phyloP scores from a whole-genome alignment of 1,139 yeast species.

The Zygoascus sp. region DNA sequence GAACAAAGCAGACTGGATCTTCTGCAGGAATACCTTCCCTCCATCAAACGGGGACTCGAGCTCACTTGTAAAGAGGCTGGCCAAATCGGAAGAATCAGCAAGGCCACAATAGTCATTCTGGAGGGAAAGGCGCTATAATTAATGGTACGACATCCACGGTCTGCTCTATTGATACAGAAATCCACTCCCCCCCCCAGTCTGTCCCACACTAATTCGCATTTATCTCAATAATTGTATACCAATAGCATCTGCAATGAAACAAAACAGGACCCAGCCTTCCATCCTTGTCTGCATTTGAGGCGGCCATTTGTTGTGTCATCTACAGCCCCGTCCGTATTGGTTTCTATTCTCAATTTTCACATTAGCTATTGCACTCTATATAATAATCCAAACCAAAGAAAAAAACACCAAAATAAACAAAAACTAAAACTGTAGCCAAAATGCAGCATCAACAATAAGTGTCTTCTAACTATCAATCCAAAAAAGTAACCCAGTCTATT shows the following conservation, averaged over 20 bases:
- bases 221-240: too few species aligned
- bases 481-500: background rate
- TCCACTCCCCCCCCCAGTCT: too few species aligned
- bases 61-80: slow-evolving; percentile 67
- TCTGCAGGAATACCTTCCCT: slow-evolving; percentile 48
- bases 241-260: too few species aligned
- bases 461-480: background rate
- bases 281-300: too few species aligned
- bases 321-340: background rate
- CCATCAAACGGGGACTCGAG: slow-evolving; percentile 49
- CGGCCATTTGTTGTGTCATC: too few species aligned
- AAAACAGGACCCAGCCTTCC: too few species aligned
- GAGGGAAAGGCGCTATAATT: background rate
- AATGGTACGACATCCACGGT: too few species aligned
- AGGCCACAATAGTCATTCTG: slow-evolving; percentile 21
- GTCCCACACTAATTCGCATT: too few species aligned
- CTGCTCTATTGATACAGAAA: too few species aligned
- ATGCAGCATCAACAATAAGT: slow-evolving; percentile 8
- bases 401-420: slow-evolving; percentile 5
- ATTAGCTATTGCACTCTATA: background rate
- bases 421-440: slow-evolving; percentile 5
- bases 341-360: background rate
- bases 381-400: slow-evolving; percentile 5
- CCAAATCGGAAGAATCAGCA: slow-evolving; percentile 61
- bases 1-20: slow-evolving; percentile 55